Evolutionary conservation across 257 asterid genomes (phyloP).

Genomic region (Forsythia suspensa): DNA sequence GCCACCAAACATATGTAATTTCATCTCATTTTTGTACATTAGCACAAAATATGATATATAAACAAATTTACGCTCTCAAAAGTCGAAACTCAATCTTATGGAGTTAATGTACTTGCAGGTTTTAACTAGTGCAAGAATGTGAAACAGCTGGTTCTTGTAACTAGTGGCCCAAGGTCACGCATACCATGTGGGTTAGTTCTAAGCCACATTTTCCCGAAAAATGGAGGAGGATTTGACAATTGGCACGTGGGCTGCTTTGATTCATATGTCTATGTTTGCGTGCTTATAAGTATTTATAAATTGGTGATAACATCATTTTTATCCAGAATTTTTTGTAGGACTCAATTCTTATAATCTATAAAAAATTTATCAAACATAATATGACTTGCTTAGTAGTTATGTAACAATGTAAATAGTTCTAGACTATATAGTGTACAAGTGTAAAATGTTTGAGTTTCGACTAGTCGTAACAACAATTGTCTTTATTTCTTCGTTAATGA

Average conservation of each 20-base stretch:
- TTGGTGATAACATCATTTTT: no score
- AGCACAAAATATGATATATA: neutral
- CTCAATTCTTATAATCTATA: no score
- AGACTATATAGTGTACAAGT: no score
- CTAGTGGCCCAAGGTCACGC: neutral
- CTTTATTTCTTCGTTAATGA: neutral
- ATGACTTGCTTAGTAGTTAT: no score
- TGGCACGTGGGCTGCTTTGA: neutral
- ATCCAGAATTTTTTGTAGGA: no score
- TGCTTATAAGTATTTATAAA: no score
- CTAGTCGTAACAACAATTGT: no score
- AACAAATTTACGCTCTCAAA: neutral
- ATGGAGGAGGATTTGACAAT: neutral
- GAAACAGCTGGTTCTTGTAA: neutral
- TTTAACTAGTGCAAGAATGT: neutral
- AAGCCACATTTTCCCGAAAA: neutral
- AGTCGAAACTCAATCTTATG: neutral
- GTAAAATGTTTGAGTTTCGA: no score
- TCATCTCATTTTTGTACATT: neutral
- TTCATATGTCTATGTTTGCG: neutral
- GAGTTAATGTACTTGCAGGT: neutral
- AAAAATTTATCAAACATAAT: no score
- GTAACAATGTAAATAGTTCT: no score
- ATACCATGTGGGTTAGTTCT: neutral
- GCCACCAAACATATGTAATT: neutral